These are phyloP conservation scores for Begonia loranthoides DNA, from an alignment of 306 rosid genomes.

Conservation along the genomic window DNA sequence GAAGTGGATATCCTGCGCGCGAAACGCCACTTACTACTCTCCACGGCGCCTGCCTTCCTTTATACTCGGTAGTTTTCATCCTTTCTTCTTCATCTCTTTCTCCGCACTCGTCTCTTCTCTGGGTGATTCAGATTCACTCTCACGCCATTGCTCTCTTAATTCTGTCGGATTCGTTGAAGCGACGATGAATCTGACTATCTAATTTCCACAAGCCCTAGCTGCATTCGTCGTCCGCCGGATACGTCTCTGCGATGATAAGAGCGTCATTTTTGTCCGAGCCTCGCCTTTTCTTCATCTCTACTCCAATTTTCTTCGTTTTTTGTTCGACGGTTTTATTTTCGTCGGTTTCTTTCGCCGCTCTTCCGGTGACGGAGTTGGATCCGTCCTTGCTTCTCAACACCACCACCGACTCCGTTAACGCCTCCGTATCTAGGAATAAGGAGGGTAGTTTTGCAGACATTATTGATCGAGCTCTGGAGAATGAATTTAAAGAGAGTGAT, in stretches of 20 bases:
- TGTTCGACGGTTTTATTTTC: constrained; percentile 25
- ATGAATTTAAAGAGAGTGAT: constrained; percentile 85
- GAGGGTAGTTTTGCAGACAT: constrained; percentile 91
- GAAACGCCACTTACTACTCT: too few relatives aligned
- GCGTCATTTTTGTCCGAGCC: neutral
- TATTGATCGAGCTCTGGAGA: constrained; percentile 86
- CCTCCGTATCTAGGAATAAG: constrained; percentile 43
- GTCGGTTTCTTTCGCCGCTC: constrained; percentile 11
- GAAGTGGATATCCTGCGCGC: too few relatives aligned
- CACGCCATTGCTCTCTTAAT: constrained; percentile 6
- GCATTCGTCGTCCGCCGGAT: constrained; percentile 11
- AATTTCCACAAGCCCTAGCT: neutral
- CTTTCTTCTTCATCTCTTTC: constrained; percentile 9
- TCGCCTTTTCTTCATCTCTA: constrained; percentile 11
- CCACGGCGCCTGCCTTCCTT: too few relatives aligned
- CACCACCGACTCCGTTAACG: constrained; percentile 41
- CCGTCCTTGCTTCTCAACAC: constrained; percentile 33
- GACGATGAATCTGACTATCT: too few relatives aligned
- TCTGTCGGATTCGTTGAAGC: neutral
- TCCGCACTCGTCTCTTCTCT: neutral
- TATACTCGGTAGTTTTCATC: neutral
- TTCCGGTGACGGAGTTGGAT: constrained; percentile 36
- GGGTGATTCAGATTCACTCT: neutral
- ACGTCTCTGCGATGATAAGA: constrained; percentile 30
- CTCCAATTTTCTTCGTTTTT: constrained; percentile 17